These are phyloP conservation scores for Microbotryum saponariae DNA, from an alignment of 1,284 basidiomycete species.

Conservation along the genomic window DNA sequence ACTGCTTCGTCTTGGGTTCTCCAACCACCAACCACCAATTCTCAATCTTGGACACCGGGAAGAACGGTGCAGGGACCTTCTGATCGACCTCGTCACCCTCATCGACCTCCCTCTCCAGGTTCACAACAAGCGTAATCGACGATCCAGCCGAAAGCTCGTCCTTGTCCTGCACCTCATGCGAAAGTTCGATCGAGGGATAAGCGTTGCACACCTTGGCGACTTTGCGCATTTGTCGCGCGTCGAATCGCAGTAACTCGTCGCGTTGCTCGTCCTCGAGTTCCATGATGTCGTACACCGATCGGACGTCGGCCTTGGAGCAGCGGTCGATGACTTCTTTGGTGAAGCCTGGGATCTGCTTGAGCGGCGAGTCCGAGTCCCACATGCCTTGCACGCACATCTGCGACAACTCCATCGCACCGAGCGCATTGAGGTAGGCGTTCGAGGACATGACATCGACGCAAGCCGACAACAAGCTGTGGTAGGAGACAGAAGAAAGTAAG, in stretches of 20 bases:
- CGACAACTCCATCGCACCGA: conserved; percentile 97
- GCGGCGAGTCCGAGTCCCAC: conserved; percentile 90
- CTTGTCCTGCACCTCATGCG: conserved; percentile 65
- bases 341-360: conserved; percentile 95
- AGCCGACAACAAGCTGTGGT: conserved; percentile 45
- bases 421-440: conserved; percentile 86
- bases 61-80: conserved; percentile 81
- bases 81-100: conserved; percentile 66
- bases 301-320: conserved; percentile 70
- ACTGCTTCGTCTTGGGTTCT: conserved; percentile 55
- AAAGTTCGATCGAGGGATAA: conserved; percentile 78
- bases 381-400: conserved; percentile 99
- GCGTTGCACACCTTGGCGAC: conserved; percentile 91
- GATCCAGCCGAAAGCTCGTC: conserved; percentile 74
- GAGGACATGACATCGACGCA: conserved; percentile 98
- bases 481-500: neutral
- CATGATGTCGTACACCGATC: conserved; percentile 91
- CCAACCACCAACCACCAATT: conserved; percentile 98
- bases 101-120: conserved; percentile 73
- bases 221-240: conserved; percentile 73
- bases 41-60: conserved; percentile 79
- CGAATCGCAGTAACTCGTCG: conserved; percentile 75
- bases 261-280: conserved; percentile 89
- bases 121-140: conserved; percentile 72
- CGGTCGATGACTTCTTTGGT: conserved; percentile 75